Conservation (phyloP, 805 yeast genomes). For the Teunomyces barrocoloradensis region DNA sequence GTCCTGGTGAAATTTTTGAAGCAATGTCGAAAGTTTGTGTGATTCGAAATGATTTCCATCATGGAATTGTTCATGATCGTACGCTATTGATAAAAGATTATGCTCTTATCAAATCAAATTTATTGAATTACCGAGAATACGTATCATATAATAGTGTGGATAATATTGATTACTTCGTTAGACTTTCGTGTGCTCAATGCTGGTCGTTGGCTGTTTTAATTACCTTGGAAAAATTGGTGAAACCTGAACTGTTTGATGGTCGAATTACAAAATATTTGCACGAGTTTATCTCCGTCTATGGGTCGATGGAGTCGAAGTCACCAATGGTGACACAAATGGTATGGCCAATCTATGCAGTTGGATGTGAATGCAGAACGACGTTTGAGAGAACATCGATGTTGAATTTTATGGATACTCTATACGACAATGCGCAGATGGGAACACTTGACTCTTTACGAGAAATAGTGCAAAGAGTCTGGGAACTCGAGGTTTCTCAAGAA, state of each 20-base stretch:
- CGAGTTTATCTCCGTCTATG: constrained; percentile 50
- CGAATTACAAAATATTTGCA: constrained; percentile 29
- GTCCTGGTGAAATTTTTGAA: constrained; percentile 56
- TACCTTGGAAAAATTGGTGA: constrained; percentile 25
- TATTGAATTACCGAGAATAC: constrained; percentile 49
- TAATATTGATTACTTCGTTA: constrained; percentile 29
- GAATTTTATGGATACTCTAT: constrained; percentile 39
- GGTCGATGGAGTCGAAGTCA: constrained; percentile 42
- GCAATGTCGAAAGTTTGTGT: constrained; percentile 46
- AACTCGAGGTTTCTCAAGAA: constrained; percentile 40
- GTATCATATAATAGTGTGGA: constrained; percentile 23
- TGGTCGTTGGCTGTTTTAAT: constrained; percentile 47
- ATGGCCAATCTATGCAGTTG: constrained; percentile 57
- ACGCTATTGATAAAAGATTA: constrained; percentile 22
- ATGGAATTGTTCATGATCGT: constrained; percentile 7
- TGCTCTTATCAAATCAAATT: constrained; percentile 29
- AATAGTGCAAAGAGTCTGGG: constrained; percentile 48
- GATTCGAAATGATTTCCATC: constrained; percentile 25
- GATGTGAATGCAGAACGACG: constrained; percentile 38
- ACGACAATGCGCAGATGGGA: constrained; percentile 53
- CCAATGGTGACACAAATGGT: constrained; percentile 61
- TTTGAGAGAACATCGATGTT: constrained; percentile 29
- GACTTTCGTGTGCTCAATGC: constrained; percentile 54
- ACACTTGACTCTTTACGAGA: constrained; percentile 44
- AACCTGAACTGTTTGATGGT: constrained; percentile 23